These are phyloP conservation scores for Pseudozyma flocculosa DNA, from an alignment of 1,284 basidiomycete genomes.

Conservation along the genomic window DNA sequence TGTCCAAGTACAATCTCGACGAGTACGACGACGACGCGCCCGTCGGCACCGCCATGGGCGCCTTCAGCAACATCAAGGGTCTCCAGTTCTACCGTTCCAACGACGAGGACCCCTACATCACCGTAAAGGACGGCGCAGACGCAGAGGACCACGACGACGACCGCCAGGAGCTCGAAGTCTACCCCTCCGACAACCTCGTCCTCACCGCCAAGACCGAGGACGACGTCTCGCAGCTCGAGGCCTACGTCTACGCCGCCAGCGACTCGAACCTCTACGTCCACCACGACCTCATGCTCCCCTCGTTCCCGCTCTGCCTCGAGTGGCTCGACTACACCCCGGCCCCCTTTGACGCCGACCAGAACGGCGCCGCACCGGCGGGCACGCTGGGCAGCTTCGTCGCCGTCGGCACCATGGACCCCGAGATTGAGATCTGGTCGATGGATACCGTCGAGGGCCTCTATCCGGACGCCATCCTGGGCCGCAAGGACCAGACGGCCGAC, in stretches of 20 bases:
- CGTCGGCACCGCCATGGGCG: constrained; percentile 65
- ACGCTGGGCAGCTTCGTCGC: constrained; percentile 86
- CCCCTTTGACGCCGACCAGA: constrained; percentile 52
- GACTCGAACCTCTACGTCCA: constrained; percentile 82
- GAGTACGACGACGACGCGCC: constrained; percentile 84
- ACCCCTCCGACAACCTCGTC: constrained; percentile 87
- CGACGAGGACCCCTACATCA: constrained; percentile 95
- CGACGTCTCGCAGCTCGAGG: constrained; percentile 90
- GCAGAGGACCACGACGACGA: constrained; percentile 78
- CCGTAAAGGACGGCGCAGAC: constrained; percentile 71
- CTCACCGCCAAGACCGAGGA: constrained; percentile 94
- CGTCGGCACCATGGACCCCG: constrained; percentile 93
- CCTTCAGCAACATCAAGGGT: constrained; percentile 95
- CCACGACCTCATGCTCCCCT: constrained; percentile 96
- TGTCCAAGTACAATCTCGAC: constrained; percentile 90
- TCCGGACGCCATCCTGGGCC: constrained; percentile 85
- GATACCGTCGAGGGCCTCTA: constrained; percentile 93
- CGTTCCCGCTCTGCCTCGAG: constrained; percentile 96
- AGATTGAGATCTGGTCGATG: constrained; percentile 97
- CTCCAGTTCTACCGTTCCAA: constrained; percentile 87
- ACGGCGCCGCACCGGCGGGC: constrained; percentile 45
- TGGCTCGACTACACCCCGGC: constrained; percentile 93
- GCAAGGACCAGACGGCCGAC: constrained; percentile 63
- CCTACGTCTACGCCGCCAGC: constrained; percentile 48
- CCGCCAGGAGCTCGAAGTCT: constrained; percentile 83